Base-by-base conservation (phyloP, 768 basidiomycete species). In the Naematelia aurantialba region DNA sequence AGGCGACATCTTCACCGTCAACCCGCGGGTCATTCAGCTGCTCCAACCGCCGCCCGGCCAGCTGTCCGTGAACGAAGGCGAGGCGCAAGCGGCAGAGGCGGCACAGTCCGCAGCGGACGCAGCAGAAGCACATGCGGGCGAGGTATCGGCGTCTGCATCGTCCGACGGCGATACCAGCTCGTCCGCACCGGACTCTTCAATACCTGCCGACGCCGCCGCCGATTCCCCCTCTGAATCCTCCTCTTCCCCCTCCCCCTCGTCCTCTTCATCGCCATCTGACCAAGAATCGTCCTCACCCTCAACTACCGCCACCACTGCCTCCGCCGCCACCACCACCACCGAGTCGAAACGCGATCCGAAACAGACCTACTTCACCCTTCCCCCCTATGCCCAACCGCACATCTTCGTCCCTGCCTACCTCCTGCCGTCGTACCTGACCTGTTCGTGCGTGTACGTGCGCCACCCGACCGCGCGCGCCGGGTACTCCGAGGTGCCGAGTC, bases 391-490 rank as follows among this genome's bases (percentile, higher is more conserved):
- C 11, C 83, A 90, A 0, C 93, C 96, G 0, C 89, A 87, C 82
- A 81, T 97, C 42, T 98, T 96, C 82, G 83, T 98, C 63, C 96
- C 96, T 3, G 86, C 90, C 0, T 93, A 91, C 76, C 83, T 91
- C 53, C 89, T 93, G 66, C 84, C 86, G 12, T 88, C 86, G 57
- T 97, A 89, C 81, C 72, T 83, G 48, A 91, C 91, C 10, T 97
- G 94, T 77, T 90, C 92, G 1, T 87, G 87, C 13, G 81, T 97
- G 52, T 98, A 94, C 74, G 84, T 98, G 29, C 89, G 96, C 34
- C 91, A 98, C 70, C 96, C 96, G 5, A 96, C 93, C 0, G 96
- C 94, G 0, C 85, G 91, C n/a, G 90, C 92, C 0, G 89, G 89
- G 4, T 92, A 94, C 79, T 68, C 65, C 14, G 96, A 99, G 77